A percentile compares a stretch with the other conserved stretches of the same genome.
These are phyloP conservation scores for Umbelopsis ramanniana DNA, from an alignment of 192 early-diverging fungal genomes.

Conservation along the genomic window DNA sequence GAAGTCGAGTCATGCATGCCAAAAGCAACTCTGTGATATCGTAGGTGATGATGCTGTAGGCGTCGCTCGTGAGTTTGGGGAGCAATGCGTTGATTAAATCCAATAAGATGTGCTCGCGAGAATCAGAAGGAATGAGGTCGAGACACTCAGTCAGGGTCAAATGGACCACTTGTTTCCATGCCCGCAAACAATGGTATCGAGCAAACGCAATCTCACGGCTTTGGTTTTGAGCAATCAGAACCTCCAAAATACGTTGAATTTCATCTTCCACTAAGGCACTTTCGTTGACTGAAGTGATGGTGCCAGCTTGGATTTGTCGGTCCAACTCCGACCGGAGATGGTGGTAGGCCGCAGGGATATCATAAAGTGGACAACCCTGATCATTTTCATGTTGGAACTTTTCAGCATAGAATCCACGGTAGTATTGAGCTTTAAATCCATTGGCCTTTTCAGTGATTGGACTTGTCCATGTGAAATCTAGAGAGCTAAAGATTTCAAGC, in stretches of 20 bases:
- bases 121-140: constrained; percentile 63
- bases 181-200: constrained; percentile 67
- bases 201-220: constrained; percentile 70
- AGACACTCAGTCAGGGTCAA: constrained; percentile 70
- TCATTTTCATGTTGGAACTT: constrained; percentile 57
- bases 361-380: constrained; percentile 64
- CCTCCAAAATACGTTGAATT: constrained; percentile 63
- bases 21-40: constrained; percentile 61
- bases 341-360: constrained; percentile 70
- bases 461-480: constrained; percentile 67
- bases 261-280: constrained; percentile 54
- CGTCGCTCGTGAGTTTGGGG: constrained; percentile 51
- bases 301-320: constrained; percentile 38
- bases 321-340: constrained; percentile 55
- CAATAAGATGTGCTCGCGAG: constrained; percentile 61
- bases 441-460: constrained; percentile 31
- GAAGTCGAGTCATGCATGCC: constrained; percentile 58
- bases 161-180: constrained; percentile 85
- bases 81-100: constrained; percentile 74
- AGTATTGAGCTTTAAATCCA: constrained; percentile 39
- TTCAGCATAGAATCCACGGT: constrained; percentile 50
- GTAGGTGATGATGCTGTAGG: constrained; percentile 52
- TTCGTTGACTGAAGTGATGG: constrained; percentile 47
- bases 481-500: constrained; percentile 69
- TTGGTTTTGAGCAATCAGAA: constrained; percentile 76